A percentile compares a stretch with the other conserved stretches of the same genome.
Evolutionary conservation across 352 stramenopile genomes (phyloP).

Genomic region (Phytophthora tubulina): DNA sequence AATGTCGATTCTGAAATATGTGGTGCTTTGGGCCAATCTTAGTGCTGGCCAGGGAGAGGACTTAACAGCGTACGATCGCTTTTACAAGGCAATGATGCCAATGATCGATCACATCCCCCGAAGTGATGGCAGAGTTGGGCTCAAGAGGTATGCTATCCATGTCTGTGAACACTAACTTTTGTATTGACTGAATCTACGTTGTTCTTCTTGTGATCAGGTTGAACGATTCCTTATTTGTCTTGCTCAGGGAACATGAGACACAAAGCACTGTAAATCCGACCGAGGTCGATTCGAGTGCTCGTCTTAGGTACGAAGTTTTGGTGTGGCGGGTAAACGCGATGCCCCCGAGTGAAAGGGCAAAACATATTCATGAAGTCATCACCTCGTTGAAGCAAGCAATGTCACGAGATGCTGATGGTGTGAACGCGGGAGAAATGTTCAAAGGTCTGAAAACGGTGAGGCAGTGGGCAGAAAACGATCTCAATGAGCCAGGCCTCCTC

Average conservation of each 20-base stretch:
- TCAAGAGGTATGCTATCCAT: constrained; percentile 7
- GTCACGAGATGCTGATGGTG: neutral
- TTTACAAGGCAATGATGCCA: neutral
- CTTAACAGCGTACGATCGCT: neutral
- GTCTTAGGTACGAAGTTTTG: constrained; percentile 10
- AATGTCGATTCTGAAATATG: constrained; percentile 14
- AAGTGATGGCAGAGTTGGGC: neutral
- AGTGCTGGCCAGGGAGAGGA: neutral
- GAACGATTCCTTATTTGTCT: neutral
- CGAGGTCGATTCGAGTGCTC: neutral
- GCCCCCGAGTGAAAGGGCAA: neutral
- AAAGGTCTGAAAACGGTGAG: constrained; percentile 10
- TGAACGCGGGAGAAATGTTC: neutral
- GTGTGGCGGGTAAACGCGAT: constrained; percentile 14
- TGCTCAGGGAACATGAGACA: neutral
- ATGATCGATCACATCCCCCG: neutral
- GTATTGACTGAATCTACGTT: neutral
- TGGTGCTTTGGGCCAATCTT: constrained; percentile 4
- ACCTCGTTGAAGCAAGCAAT: constrained; percentile 3
- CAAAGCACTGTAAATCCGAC: neutral
- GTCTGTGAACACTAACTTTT: neutral
- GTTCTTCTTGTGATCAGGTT: neutral
- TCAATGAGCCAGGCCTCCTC: neutral
- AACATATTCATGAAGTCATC: constrained; percentile 12
- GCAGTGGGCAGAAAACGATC: constrained; percentile 8